These are phyloP conservation scores for Penicillium decumbens DNA, from an alignment of 2,329 filamentous ascomycete genomes.

Conservation along the genomic window DNA sequence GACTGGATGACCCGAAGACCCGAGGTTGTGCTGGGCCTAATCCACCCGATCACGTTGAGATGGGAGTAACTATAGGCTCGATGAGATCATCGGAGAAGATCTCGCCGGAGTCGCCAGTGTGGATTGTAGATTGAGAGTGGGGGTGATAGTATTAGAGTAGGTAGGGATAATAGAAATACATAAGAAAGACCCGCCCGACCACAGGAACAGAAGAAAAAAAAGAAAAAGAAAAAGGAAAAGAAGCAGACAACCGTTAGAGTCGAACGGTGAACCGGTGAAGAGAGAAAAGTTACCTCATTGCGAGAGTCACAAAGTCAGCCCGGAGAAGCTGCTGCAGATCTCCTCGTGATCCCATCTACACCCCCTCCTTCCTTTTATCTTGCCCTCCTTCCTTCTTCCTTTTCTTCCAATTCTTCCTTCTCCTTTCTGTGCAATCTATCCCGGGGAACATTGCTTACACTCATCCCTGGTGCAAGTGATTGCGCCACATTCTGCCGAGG, in stretches of 20 bases:
- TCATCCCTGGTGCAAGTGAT: constrained; percentile 3
- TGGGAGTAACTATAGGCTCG: not conserved
- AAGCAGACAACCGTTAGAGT: constrained; percentile 1
- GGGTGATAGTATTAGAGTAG: not conserved
- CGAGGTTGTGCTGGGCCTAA: constrained; percentile 21
- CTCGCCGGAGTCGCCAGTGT: constrained; percentile 2
- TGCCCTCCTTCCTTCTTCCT: not conserved
- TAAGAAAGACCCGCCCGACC: not conserved
- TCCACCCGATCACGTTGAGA: constrained; percentile 16
- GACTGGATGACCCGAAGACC: constrained; percentile 13
- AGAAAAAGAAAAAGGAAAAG: not conserved
- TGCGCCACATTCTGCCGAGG: constrained; percentile 18
- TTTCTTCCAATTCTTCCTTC: constrained; percentile 2
- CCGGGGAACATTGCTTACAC: not conserved
- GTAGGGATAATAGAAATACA: not conserved
- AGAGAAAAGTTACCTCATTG: constrained; percentile 21
- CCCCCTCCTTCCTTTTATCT: constrained; percentile 2
- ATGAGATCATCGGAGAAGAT: constrained; percentile 18
- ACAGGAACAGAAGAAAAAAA: not conserved
- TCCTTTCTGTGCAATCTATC: not conserved
- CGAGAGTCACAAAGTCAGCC: constrained; percentile 10
- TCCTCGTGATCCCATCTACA: constrained; percentile 13
- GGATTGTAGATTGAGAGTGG: not conserved
- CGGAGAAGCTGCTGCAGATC: not conserved
- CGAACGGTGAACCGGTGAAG: constrained; percentile 27